Conservation (phyloP, 1,139 yeast species). For the Zygoascus hellenicus region DNA sequence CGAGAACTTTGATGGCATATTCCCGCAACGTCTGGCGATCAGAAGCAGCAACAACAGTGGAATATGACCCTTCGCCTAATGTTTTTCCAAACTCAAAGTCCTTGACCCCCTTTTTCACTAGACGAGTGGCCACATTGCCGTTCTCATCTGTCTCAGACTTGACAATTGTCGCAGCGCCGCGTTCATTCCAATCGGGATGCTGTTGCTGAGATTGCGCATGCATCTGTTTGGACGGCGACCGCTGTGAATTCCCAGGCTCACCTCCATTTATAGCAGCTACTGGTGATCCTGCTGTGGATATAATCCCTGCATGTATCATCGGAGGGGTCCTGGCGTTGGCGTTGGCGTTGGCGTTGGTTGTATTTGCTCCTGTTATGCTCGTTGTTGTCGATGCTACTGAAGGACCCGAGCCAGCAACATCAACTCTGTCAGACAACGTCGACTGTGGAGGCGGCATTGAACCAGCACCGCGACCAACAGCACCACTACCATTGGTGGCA, state of each 20-base stretch:
- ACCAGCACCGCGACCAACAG: background rate
- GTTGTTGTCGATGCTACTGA: background rate
- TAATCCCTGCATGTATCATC: too few species aligned
- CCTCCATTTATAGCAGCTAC: too few species aligned
- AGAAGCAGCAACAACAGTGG: constrained; percentile 84
- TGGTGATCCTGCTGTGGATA: too few species aligned
- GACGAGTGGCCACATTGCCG: constrained; percentile 43
- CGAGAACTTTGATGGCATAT: constrained; percentile 87
- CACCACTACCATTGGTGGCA: background rate
- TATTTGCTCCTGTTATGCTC: background rate
- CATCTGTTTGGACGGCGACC: too few species aligned
- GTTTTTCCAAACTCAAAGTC: constrained; percentile 85
- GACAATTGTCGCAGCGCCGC: constrained; percentile 51
- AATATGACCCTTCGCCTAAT: constrained; percentile 94
- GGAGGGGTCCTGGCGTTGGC: too few species aligned
- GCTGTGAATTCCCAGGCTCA: too few species aligned
- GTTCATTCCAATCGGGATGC: constrained; percentile 30
- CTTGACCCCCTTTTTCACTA: constrained; percentile 52
- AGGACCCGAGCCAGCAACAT: background rate
- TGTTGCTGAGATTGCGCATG: background rate
- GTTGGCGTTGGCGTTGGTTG: background rate
- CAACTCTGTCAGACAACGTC: background rate
- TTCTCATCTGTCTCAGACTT: constrained; percentile 42
- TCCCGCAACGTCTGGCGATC: constrained; percentile 66
- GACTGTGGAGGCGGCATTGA: background rate